These are phyloP conservation scores for Clohesyomyces aquaticus DNA, from an alignment of 495 filamentous ascomycete genomes.

Conservation along the genomic window DNA sequence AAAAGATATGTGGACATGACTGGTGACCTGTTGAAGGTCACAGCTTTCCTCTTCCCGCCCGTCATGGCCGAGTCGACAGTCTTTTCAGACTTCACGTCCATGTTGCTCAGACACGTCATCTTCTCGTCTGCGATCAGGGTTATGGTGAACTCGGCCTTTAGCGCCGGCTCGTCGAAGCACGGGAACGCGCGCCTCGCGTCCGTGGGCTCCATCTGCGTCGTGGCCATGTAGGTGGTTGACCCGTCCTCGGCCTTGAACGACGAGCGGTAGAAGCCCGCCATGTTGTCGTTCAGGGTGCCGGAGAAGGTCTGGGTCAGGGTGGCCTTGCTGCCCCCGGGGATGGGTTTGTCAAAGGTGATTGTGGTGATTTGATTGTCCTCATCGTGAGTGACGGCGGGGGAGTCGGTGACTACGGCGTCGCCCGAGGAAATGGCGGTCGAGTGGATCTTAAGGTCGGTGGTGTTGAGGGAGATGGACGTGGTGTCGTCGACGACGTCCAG, in stretches of 20 bases:
- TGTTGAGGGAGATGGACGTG: slow-evolving; percentile 84
- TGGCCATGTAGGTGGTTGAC: slow-evolving; percentile 65
- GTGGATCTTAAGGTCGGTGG: slow-evolving; percentile 82
- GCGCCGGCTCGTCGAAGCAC: slow-evolving; percentile 76
- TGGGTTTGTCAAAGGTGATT: slow-evolving; percentile 62
- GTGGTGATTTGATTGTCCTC: slow-evolving; percentile 66
- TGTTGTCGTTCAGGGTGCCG: slow-evolving; percentile 74
- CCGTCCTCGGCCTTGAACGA: slow-evolving; percentile 71
- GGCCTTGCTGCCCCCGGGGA: slow-evolving; percentile 63
- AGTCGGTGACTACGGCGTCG: slow-evolving; percentile 58
- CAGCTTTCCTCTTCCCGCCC: slow-evolving; percentile 65
- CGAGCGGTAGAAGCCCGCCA: slow-evolving; percentile 82
- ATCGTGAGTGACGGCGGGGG: slow-evolving; percentile 62
- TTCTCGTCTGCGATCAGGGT: slow-evolving; percentile 75
- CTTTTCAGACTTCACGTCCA: slow-evolving; percentile 71
- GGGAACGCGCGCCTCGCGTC: slow-evolving; percentile 76
- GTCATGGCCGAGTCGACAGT: slow-evolving; percentile 60
- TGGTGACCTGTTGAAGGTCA: slow-evolving; percentile 74
- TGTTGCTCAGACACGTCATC: slow-evolving; percentile 77
- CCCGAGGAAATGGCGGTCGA: slow-evolving; percentile 66
- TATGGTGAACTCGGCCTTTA: slow-evolving; percentile 74
- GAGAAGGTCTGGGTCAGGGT: slow-evolving; percentile 69
- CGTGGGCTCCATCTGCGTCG: slow-evolving; percentile 82
- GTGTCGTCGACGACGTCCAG: slow-evolving; percentile 86
- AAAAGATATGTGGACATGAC: slow-evolving; percentile 79